phyloP scores from a whole-genome alignment of 202 grass and related monocot genomes.

The Hordeum pubiflorum region DNA sequence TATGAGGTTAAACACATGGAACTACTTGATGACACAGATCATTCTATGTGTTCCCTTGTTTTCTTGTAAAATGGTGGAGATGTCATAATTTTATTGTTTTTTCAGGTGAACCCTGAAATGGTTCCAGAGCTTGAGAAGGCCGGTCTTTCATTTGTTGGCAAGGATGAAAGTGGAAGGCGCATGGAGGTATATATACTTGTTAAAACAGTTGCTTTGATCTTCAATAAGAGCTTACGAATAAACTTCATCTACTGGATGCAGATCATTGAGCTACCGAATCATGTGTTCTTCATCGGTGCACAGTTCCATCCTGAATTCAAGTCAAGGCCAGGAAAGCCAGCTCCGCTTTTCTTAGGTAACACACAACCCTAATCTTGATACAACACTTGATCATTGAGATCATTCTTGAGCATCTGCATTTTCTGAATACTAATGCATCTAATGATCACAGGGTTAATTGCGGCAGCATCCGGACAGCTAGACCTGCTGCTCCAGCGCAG shows the following conservation, averaged over 20 bases:
- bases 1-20: constrained; percentile 62
- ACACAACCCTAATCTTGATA: constrained; percentile 12
- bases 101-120: constrained; percentile 91
- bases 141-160: constrained; percentile 84
- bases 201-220: constrained; percentile 1
- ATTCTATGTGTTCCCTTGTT: not conserved
- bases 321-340: constrained; percentile 84
- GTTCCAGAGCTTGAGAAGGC: constrained; percentile 69
- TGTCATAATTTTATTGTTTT: constrained; percentile 8
- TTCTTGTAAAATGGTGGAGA: constrained; percentile 4
- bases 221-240: not conserved
- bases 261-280: constrained; percentile 78
- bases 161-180: constrained; percentile 67
- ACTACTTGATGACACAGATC: not conserved
- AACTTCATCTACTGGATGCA: constrained; percentile 29
- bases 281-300: constrained; percentile 70
- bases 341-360: constrained; percentile 89
- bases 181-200: constrained; percentile 65
- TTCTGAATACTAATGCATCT: not conserved
- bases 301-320: constrained; percentile 99
- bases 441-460: constrained; percentile 63
- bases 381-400: not conserved
- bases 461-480: constrained; percentile 64
- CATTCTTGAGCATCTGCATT: not conserved
- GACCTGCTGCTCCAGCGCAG: constrained; percentile 32